Percentiles rank a stretch among this genome's conserved stretches.
Conservation (phyloP, 2,329 filamentous ascomycete genomes). For the Podosphaera xanthii region DNA sequence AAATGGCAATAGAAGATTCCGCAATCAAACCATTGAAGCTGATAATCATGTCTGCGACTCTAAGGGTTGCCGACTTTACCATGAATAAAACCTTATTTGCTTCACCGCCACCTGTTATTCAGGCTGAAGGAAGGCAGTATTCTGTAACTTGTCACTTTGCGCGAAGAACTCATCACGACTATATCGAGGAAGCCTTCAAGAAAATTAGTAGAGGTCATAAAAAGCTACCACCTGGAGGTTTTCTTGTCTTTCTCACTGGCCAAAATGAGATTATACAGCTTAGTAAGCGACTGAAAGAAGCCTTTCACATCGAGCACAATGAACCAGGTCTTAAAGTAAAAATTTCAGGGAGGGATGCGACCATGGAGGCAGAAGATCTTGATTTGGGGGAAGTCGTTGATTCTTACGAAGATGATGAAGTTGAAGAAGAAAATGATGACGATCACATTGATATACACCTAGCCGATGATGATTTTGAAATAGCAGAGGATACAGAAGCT, state of each 20-base stretch:
- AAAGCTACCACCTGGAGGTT: conserved; percentile 73
- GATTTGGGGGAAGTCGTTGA: conserved; percentile 50
- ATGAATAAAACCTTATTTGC: conserved; percentile 64
- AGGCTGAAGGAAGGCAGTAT: conserved; percentile 81
- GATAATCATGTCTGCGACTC: conserved; percentile 92
- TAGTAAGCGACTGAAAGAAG: conserved; percentile 53
- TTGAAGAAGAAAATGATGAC: conserved; percentile 32
- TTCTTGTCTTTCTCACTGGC: conserved; percentile 84
- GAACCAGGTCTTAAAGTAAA: conserved; percentile 42
- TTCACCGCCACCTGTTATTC: conserved; percentile 55
- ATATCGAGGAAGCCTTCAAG: conserved; percentile 69
- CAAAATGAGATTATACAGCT: conserved; percentile 76
- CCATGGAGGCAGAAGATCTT: conserved; percentile 67
- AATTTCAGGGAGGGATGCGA: conserved; percentile 53
- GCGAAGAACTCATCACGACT: conserved; percentile 61
- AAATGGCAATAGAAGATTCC: conserved; percentile 49
- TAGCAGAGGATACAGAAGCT: conserved; percentile 41
- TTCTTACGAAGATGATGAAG: conserved; percentile 29
- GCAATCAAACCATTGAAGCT: conserved; percentile 63
- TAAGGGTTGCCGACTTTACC: conserved; percentile 75
- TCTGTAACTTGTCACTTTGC: conserved; percentile 79
- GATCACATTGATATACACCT: conserved; percentile 37
- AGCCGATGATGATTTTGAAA: conserved; percentile 26
- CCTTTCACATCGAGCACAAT: conserved; percentile 25
- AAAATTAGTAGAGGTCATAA: conserved; percentile 75